Base-by-base conservation (phyloP, 2,329 filamentous ascomycete genomes). In the Cylindrodendrum hubeiense region DNA sequence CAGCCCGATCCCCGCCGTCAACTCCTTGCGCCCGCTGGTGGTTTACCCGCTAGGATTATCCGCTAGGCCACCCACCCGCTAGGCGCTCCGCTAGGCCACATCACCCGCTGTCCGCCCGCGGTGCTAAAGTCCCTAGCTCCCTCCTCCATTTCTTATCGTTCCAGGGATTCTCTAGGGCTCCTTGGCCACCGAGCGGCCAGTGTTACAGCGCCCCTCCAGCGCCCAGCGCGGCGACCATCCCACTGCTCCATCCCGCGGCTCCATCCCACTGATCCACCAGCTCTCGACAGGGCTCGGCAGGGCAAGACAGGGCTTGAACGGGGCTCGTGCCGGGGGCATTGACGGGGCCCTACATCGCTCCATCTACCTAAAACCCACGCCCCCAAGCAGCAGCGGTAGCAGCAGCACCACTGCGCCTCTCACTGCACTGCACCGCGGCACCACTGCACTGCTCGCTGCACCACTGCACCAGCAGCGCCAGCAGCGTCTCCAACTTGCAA, bases 81-180 rank as follows among this genome's bases (percentile, higher is more conserved):
- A 73, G 51, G 28, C 22, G 57, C 57, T 61, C 53, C 60, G 54
- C 60, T 54, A 59, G 50, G 33, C 53, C 49, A 52, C 47, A 63
- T 43, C 68, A 72, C 66, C 71, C 66, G 66, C 67, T 69, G 67
- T 46, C 66, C 69, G 65, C 62, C 66, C 63, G 65, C 63, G 62
- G 67, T 70, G 57, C 67, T 70, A 63, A 62, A 58, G 65, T 64
- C 65, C 52, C 63, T 65, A 67, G 58, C 60, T 60, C 33, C 28
- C 39, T 17, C 41, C 26, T 26, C 43, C 15, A 33, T 44, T 34
- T 39, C 28, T 28, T 30, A n/a, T 39, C 37, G 3, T 17, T 17
- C 37, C 37, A 17, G 15, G 37, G 33, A 34, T 34, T n/a, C 15
- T 33, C 55, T 28, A 41, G 55, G 55, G 24, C 34, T 30, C 41